Conservation (phyloP, 2,329 filamentous ascomycete genomes). For the Rutstroemia sp. region DNA sequence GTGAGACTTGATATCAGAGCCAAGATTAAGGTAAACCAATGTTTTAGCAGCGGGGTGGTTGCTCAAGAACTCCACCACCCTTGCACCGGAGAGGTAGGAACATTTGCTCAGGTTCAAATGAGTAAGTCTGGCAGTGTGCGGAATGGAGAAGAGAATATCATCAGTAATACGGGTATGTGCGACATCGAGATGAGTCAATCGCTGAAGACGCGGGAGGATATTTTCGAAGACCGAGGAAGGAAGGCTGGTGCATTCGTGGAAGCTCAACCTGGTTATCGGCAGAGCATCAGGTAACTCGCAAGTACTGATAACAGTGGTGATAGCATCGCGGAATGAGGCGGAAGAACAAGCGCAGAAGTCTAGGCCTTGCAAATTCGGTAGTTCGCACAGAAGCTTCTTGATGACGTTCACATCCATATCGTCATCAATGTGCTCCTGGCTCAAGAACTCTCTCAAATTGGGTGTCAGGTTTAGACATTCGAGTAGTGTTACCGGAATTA, state of each 20-base stretch:
- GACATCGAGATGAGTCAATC: conserved; percentile 72
- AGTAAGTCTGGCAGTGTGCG: conserved; percentile 62
- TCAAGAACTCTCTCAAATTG: conserved; percentile 68
- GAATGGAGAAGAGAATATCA: conserved; percentile 61
- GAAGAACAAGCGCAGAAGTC: conserved; percentile 76
- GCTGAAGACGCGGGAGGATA: conserved; percentile 61
- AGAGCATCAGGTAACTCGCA: conserved; percentile 34
- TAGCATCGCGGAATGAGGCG: conserved; percentile 56
- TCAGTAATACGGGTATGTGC: conserved; percentile 71
- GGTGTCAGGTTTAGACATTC: conserved; percentile 66
- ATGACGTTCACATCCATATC: conserved; percentile 64
- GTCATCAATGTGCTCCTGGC: conserved; percentile 73
- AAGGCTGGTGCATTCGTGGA: conserved; percentile 72
- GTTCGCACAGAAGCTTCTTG: conserved; percentile 60
- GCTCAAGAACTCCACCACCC: conserved; percentile 62
- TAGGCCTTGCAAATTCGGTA: conserved; percentile 57
- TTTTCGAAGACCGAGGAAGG: conserved; percentile 59
- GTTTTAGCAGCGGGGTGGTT: conserved; percentile 61
- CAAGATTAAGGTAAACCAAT: conserved; percentile 65
- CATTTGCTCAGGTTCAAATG: conserved; percentile 76
- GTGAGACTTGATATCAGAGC: conserved; percentile 64
- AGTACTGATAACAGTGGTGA: conserved; percentile 42
- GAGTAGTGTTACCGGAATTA: conserved; percentile 66
- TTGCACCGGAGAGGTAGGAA: conserved; percentile 57
- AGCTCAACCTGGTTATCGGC: conserved; percentile 58